A percentile compares a stretch with the other conserved stretches of the same genome.
phyloP scores from a whole-genome alignment of 2,329 filamentous ascomycete species.

The Nemania serpens region DNA sequence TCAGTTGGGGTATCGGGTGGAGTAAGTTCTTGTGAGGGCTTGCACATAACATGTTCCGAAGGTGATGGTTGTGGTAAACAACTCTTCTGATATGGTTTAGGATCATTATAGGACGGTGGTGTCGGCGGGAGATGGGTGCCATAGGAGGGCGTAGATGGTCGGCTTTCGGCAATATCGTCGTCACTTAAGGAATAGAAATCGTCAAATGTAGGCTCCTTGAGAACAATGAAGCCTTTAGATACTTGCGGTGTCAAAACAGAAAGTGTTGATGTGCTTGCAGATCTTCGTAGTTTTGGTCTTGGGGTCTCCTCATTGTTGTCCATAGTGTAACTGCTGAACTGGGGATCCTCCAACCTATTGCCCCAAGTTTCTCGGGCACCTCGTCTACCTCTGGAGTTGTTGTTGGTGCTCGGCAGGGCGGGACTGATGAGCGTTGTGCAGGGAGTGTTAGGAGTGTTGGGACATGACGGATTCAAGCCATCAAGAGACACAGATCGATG shows the following conservation, averaged over 20 bases:
- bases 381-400: neutral
- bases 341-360: slow-evolving; percentile 31
- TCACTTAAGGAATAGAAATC: slow-evolving; percentile 61
- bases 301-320: slow-evolving; percentile 19
- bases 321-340: neutral
- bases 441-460: slow-evolving; percentile 21
- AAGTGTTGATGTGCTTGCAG: slow-evolving; percentile 36
- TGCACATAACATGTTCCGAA: slow-evolving; percentile 15
- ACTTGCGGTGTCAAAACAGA: slow-evolving; percentile 34
- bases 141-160: slow-evolving; percentile 28
- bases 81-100: neutral
- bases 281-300: slow-evolving; percentile 33
- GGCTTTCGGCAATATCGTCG: slow-evolving; percentile 60
- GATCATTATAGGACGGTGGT: slow-evolving; percentile 35
- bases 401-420: neutral
- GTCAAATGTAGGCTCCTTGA: slow-evolving; percentile 57
- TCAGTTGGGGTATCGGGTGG: slow-evolving; percentile 37
- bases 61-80: slow-evolving; percentile 3
- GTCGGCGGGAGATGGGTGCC: slow-evolving; percentile 33
- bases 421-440: slow-evolving; percentile 16
- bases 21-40: slow-evolving; percentile 32
- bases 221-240: slow-evolving; percentile 41
- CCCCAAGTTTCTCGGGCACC: slow-evolving; percentile 37
- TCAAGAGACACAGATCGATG: slow-evolving; percentile 28
- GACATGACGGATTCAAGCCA: slow-evolving; percentile 23